Evolutionary conservation across 495 filamentous ascomycete genomes (phyloP), one percentile per base, ranked within the genome.

Genomic region (Neurospora tetraspora): DNA sequence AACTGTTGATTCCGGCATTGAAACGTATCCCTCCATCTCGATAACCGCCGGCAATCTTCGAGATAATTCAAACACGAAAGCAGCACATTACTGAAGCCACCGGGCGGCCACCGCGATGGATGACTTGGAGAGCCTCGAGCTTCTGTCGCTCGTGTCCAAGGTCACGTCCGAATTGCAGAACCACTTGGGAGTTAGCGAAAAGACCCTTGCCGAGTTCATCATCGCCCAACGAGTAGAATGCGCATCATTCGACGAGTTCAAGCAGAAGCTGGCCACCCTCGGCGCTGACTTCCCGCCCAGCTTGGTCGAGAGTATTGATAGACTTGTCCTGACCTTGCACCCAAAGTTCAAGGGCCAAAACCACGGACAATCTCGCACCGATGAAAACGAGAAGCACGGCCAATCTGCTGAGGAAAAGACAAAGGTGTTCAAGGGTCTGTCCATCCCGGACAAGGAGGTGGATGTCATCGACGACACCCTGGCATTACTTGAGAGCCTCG

Each of bases 151-250:
- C 72, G 94, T 98, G 74, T 94, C 93, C 65, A 97, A 95, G 81
- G 93, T 99, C 76, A 97, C 93, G 42, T 93, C 91, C 39, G 96
- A 99, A 83, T 85, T 98, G 59, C 91, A 94, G 76, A 99, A 99
- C 82, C 92, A 99, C 82, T 82, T 99, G 71, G 94, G 95, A 39
- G 90, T 98, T 77, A 92, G 85, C 81, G 95, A 99, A 79, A 97
- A 97, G 83, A 97, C 93, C 1, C 85, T 98, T 20, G 94, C 96
- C 69, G 96, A 98, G 81, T 99, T 96, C 80, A 87, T 98, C 71
- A 97, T 99, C 76, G 92, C 90, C 73, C 92, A 96, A 76, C 93
- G 97, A 76, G 78, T 91, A 77, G 89, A 94, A 89, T 93, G 90
- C 83, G 82, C 81, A 20, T 86, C 85, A 3, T 83, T 92, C 68